Evolutionary conservation across 2,329 filamentous ascomycete species (phyloP), one percentile per base, ranked within the genome.

Genomic region (Tolypocladium amazonense): DNA sequence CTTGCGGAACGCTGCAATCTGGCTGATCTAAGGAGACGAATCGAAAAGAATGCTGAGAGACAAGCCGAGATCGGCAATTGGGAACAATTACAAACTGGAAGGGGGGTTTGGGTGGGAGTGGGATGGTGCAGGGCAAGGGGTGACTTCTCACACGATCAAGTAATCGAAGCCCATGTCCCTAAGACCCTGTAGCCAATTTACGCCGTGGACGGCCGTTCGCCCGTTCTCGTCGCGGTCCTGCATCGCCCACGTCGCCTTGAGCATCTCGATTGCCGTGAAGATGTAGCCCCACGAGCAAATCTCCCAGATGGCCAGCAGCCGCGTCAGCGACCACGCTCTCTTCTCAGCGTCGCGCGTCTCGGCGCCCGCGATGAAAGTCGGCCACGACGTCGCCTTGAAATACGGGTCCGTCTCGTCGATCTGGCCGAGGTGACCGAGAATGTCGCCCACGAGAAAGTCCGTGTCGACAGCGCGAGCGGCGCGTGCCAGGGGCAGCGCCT

Each of bases 351-450:
- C 75, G 50, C 75, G 75, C 4, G 79, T 79, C 65, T 84, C 82
- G 0, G 81, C 81, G 1, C 82, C 82, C 2, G 80, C 80, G 37
- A 85, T 76, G 63, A 85, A 84, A 0, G 81, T 74, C 1, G 82
- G 81, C 82, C 82, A 85, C n/a, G 79, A 79, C 3, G 81, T 83
- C 9, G 79, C 82, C 66, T 84, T 85, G 72, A 83, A 85, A 50
- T 83, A 75, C 8, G 77, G 75, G 64, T 82, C 80, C 3, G 73
- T 68, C 25, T 76, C 74, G 35, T 72, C 73, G 41, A 85, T 75
- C 58, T 74, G 71, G 7, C 76, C 77, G 30, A 85, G 72, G 61
- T 83, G 77, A n/a, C 70, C 65, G 2, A 84, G 70, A 43, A 82
- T 80, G 39, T 82, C 80, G 30, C 73, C 67, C 4, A 80, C 77